Base-by-base conservation (phyloP, 371 early-diverging fungal genomes). In the Mucor racemosus region DNA sequence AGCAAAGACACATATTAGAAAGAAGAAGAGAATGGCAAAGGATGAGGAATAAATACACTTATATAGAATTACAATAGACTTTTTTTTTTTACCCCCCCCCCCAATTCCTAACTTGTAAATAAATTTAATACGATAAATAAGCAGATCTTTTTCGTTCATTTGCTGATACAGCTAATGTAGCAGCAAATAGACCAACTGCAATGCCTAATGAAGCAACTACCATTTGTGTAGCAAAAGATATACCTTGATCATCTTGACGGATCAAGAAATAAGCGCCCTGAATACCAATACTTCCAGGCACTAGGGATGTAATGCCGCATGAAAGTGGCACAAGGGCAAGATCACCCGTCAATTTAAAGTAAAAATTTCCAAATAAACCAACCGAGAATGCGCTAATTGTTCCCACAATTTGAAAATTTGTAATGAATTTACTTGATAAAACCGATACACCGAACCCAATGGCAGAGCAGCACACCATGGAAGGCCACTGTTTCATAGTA, bases 1-100 rank as follows among this genome's bases (percentile, higher is more conserved):
- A n/a, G 88, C 86, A 38, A 85, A 86, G 62, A 84, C 84, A 71
- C 76, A 84, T 53, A 81, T 85, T 48, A 80, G 88, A 62, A 78
- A 84, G 71, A 86, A 89, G 72, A 89, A 91, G 80, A 80, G 69
- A 59, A 53, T 66, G 38, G 66, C 67, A 26, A 38, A 58, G n/a
- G 26, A 58, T 15, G 26, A 62, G 19, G 31, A 62, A 31, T 35
- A 21, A 21, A 15, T 13, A 50, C 35, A 35, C 34, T 13, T 2
- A 62, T 11, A 39, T 5, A 19, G 34, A 61, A 17, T 44, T 34
- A 34, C 31, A 42, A 60, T 40, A 46, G 61, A 60, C 62, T 15
- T 38, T 48, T 17, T 38, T 54, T 19, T n/a, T n/a, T n/a, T n/a
- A n/a, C n/a, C n/a, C n/a, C n/a, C n/a, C 40, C 19, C 7, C 38